Conservation (phyloP, 192 early-diverging fungal species). For the Umbelopsis sp. region DNA sequence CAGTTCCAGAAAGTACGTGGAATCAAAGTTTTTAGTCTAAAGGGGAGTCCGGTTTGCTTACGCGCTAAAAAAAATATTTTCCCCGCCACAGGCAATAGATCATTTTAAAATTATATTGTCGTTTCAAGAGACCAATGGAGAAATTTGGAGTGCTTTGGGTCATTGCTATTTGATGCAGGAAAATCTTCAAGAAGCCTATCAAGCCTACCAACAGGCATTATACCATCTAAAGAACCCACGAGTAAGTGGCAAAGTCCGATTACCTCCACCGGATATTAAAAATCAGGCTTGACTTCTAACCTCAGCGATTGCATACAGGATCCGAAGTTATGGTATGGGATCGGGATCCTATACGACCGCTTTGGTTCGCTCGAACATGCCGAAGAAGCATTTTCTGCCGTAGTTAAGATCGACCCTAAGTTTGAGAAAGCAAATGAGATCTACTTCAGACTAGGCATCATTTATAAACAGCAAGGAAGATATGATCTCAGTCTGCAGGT, state of each 20-base stretch:
- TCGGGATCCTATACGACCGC: constrained; percentile 96
- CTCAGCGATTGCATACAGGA: constrained; percentile 74
- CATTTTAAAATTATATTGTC: constrained; percentile 90
- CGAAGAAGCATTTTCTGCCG: constrained; percentile 95
- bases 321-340: constrained; percentile 99
- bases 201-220: constrained; percentile 95
- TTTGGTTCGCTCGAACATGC: constrained; percentile 98
- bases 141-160: constrained; percentile 90
- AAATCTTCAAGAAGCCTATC: constrained; percentile 92
- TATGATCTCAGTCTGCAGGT: constrained; percentile 74
- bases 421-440: constrained; percentile 99
- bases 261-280: neutral
- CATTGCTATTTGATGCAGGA: constrained; percentile 98
- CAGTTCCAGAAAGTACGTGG: constrained; percentile 71
- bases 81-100: constrained; percentile 69
- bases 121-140: constrained; percentile 84
- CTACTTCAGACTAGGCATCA: constrained; percentile 97
- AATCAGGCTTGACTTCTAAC: neutral
- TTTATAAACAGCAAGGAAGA: constrained; percentile 93
- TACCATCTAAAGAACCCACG: constrained; percentile 91
- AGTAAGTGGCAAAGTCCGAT: constrained; percentile 40
- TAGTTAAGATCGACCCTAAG: constrained; percentile 92
- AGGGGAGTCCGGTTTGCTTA: too few relatives aligned
- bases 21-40: too few relatives aligned
- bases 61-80: too few relatives aligned